Evolutionary conservation across 164 flowering plant genomes (phyloP), one percentile per base, ranked within the genome.

Genomic region (Nelumbo lutea): DNA sequence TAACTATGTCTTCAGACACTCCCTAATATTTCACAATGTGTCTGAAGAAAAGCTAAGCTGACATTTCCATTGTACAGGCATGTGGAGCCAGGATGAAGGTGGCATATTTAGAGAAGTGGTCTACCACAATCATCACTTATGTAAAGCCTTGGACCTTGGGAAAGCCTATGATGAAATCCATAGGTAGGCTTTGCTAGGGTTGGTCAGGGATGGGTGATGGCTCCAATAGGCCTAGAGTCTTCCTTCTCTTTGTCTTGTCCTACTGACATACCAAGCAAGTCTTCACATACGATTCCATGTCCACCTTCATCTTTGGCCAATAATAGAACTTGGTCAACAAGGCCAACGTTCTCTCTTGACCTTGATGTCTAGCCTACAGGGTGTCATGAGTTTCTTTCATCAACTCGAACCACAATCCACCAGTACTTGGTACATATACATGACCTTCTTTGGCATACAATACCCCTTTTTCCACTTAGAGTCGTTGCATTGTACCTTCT

Each of bases 51-150:
- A 46, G 48, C 7, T 4, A 7, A 4, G 48, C 7, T 46, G 48
- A 4, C 48, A 46, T 46, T 0, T 51, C 55, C 9, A 8, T 51
- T 51, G 55, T 51, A 10, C 55, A 51, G 2, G 9, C 55, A 7
- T 10, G 9, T 10, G 64, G 70, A 0, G 70, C 53, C 0, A 15
- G 45, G 2, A 70, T 60, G 40, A 69, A 74, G 0, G 39, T 27
- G 0, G 27, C 58, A 58, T 75, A 75, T 66, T 71, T 71, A 1
- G 62, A 71, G 42, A 71, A 75, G 6, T 11, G 4, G 8, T 71
- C 60, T 1, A 64, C 70, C 7, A 68, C 59, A 42, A 72, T 59
- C 45, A 72, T 6, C 0, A 64, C 60, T 1, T 63, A 52, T 1
- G 41, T 1, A 0, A 10, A 41, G 1, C 50, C 67, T 38, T 57